Percentiles rank a stretch among this genome's conserved stretches.
phyloP scores from a whole-genome alignment of 495 filamentous ascomycete species.

The Ramalina intermedia region DNA sequence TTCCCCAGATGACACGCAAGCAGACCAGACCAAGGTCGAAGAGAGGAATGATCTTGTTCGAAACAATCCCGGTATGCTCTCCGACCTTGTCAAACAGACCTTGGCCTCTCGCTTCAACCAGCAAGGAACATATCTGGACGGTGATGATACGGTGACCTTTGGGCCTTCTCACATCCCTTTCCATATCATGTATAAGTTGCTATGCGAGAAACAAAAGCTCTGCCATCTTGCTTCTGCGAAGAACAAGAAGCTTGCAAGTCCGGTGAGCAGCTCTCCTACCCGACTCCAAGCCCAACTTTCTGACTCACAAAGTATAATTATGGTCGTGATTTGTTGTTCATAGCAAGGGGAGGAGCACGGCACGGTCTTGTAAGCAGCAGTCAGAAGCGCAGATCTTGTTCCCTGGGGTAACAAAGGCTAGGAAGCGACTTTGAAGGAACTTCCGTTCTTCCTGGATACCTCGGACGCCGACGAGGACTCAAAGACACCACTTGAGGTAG shows the following conservation, averaged over 20 bases:
- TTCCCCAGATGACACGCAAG: no score
- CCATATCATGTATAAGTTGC: neutral
- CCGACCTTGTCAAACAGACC: neutral
- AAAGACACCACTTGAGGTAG: no score
- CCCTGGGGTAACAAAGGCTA: no score
- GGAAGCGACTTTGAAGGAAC: no score
- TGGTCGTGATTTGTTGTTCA: no score
- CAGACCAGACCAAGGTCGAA: neutral
- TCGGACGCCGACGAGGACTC: no score
- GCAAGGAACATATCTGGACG: neutral
- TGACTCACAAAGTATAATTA: no score
- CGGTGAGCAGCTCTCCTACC: neutral
- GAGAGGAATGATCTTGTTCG: neutral
- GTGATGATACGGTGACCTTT: conserved; percentile 1
- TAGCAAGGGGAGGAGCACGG: no score
- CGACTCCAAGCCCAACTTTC: no score
- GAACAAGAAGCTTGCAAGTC: neutral
- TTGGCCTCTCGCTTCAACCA: neutral
- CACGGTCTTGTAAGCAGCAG: no score
- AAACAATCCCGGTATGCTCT: neutral
- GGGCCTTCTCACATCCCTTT: conserved; percentile 1
- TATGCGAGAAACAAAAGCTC: neutral
- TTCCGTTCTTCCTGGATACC: no score
- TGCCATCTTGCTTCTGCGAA: conserved; percentile 1
- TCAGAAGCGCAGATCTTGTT: no score